phyloP scores from a whole-genome alignment of 208 protist species.

The Trypanosoma mega region DNA sequence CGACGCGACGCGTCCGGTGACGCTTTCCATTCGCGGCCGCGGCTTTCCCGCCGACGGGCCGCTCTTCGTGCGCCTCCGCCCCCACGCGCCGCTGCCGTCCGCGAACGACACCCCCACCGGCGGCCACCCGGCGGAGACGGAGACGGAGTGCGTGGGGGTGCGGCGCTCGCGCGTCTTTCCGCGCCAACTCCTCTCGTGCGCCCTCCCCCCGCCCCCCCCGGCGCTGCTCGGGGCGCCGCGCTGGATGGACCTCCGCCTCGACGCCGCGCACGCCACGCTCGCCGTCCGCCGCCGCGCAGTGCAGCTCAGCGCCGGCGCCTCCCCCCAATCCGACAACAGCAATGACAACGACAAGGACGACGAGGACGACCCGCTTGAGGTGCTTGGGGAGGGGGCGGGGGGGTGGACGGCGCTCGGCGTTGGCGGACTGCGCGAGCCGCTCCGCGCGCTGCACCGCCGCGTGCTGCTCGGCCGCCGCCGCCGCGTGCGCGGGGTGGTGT shows the following conservation, averaged over 20 bases:
- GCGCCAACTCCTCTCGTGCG: conserved; percentile 58
- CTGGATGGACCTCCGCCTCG: too few relatives aligned
- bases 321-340: too few relatives aligned
- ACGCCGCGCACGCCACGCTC: conserved; percentile 16
- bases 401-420: conserved; percentile 88
- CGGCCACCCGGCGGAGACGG: conserved; percentile 6
- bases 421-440: conserved; percentile 94
- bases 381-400: conserved; percentile 40
- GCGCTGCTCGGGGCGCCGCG: background rate
- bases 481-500: conserved; percentile 56
- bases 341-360: conserved; percentile 1
- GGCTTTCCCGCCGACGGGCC: conserved; percentile 36
- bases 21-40: conserved; percentile 49
- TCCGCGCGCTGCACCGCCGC: conserved; percentile 96
- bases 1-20: conserved; percentile 6
- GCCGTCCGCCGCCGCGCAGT: too few relatives aligned
- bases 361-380: conserved; percentile 46
- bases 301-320: too few relatives aligned
- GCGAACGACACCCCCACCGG: background rate
- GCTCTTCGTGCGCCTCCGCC: conserved; percentile 13
- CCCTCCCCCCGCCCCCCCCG: conserved; percentile 37
- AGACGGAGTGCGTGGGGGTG: conserved; percentile 34
- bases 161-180: conserved; percentile 52
- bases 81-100: conserved; percentile 18
- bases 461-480: conserved; percentile 98